Evolutionary conservation across 495 filamentous ascomycete genomes (phyloP).

Genomic region (Aspergillus conjunctus): DNA sequence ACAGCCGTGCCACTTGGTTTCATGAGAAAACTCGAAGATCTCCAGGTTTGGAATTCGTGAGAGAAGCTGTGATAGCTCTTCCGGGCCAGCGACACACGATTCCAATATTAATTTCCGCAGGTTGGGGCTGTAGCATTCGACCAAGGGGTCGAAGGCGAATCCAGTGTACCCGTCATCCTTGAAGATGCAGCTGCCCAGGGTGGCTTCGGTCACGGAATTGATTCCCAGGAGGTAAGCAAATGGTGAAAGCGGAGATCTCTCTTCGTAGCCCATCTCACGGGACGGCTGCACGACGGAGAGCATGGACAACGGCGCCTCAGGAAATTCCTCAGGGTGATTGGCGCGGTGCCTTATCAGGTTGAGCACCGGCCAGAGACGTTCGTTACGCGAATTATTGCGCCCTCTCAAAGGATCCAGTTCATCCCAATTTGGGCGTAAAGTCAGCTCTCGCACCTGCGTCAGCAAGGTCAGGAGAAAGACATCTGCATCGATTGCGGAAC

Average conservation of each 20-base stretch:
- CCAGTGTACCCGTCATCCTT: slow-evolving; percentile 16
- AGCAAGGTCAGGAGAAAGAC: slow-evolving; percentile 20
- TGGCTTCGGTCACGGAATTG: slow-evolving; percentile 13
- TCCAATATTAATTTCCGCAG: slow-evolving; percentile 5
- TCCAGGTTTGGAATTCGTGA: slow-evolving; percentile 19
- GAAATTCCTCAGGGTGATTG: slow-evolving; percentile 9
- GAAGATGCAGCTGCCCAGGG: slow-evolving; percentile 13
- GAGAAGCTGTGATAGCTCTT: slow-evolving; percentile 14
- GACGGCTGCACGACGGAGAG: slow-evolving; percentile 3
- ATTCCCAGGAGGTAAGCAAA: slow-evolving; percentile 10
- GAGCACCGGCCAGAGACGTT: slow-evolving; percentile 11
- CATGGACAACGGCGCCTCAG: slow-evolving; percentile 7
- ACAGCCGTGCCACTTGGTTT: slow-evolving; percentile 22
- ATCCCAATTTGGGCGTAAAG: slow-evolving; percentile 16
- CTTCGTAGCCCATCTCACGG: slow-evolving; percentile 10
- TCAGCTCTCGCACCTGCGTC: slow-evolving; percentile 11
- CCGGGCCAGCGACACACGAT: slow-evolving; percentile 2
- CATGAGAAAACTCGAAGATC: slow-evolving; percentile 17
- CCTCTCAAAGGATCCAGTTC: not conserved
- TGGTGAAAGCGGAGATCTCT: slow-evolving; percentile 6
- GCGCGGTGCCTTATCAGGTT: slow-evolving; percentile 11
- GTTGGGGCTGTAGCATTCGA: slow-evolving; percentile 6
- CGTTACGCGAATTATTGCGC: not conserved
- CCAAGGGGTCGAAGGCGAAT: slow-evolving; percentile 4
- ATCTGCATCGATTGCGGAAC: slow-evolving; percentile 12